Base-by-base conservation (phyloP, 148 eudicot genomes). In the Nepenthes mirabilis region DNA sequence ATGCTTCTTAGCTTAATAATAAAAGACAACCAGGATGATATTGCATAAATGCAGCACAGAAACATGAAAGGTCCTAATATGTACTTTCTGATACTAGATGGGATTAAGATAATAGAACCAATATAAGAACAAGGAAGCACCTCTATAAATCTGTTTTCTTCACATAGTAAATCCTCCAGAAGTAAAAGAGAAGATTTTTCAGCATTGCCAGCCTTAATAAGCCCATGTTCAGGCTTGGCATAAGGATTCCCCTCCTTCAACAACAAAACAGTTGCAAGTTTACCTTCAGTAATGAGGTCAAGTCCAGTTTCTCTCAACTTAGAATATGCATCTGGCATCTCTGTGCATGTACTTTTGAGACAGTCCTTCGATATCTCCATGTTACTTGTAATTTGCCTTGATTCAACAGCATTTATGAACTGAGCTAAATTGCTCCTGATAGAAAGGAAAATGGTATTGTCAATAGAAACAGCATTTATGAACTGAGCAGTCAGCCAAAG, bases 281-380 rank as follows among this genome's bases (percentile, higher is more conserved):
- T 90, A 63, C 95, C 91, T 61, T 77, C 66, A 60, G 94, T 78
- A 53, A 76, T 64, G 56, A 90, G 76, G 54, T 58, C 68, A 63
- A 55, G 65, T 54, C 97, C 87, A 36, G 62, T 75, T 63, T 73
- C 73, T 69, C 65, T 72, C 37, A 84, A 72, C 55, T 68, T 61
- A 34, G 65, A 63, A 69, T 56, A 74, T 59, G 56, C 62, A 62
- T 74, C 78, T 49, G 58, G 68, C 52, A 61, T 69, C 60, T 75
- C 75, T 61, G 40, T 40, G 43, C 72, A 68, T 67, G 55, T 57
- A 63, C 58, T 53, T 59, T 75, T 61, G 68, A 76, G 72, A 60
- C 62, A 55, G 45, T 57, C 71, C 61, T 68, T 72, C 36, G 82
- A 63, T 65, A 80, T 72, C 59, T 64, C 80, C 63, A 79, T 65